These are phyloP conservation scores for Nicotiana benthamiana DNA, from an alignment of 257 asterid genomes.

Conservation along the genomic window DNA sequence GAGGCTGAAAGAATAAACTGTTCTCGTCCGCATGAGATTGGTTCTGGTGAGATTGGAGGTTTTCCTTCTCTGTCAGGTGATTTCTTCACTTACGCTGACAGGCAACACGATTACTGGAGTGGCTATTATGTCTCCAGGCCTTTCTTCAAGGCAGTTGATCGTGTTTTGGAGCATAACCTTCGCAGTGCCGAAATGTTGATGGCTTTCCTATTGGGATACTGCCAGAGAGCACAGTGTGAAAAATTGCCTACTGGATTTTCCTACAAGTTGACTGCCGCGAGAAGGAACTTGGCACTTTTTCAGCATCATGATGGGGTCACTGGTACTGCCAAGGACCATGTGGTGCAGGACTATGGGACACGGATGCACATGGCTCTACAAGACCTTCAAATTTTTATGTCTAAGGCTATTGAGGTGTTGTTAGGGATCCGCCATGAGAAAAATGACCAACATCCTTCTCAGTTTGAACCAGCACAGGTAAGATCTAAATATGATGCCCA, in stretches of 20 bases:
- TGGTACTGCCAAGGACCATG: conserved; percentile 95
- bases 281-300: conserved; percentile 84
- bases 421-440: conserved; percentile 81
- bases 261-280: conserved; percentile 81
- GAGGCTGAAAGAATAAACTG: conserved; percentile 84
- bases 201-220: conserved; percentile 77
- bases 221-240: conserved; percentile 86
- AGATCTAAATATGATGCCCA: conserved; percentile 78
- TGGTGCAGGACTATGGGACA: conserved; percentile 82
- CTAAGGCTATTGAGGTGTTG: conserved; percentile 79
- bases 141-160: conserved; percentile 95
- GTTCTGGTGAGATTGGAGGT: conserved; percentile 81
- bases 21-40: conserved; percentile 61
- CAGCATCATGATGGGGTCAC: conserved; percentile 99
- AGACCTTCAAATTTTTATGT: conserved; percentile 80
- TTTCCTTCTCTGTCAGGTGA: conserved; percentile 94
- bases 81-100: conserved; percentile 91
- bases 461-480: conserved; percentile 76
- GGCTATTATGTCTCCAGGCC: conserved; percentile 99
- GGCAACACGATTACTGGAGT: conserved; percentile 96
- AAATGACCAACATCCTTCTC: conserved; percentile 71
- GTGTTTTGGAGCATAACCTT: conserved; percentile 90
- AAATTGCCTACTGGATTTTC: conserved; percentile 77
- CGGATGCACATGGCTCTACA: conserved; percentile 87
- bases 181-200: conserved; percentile 93